These are phyloP conservation scores for Nicotiana knightiana DNA, from an alignment of 257 asterid genomes.

Conservation along the genomic window DNA sequence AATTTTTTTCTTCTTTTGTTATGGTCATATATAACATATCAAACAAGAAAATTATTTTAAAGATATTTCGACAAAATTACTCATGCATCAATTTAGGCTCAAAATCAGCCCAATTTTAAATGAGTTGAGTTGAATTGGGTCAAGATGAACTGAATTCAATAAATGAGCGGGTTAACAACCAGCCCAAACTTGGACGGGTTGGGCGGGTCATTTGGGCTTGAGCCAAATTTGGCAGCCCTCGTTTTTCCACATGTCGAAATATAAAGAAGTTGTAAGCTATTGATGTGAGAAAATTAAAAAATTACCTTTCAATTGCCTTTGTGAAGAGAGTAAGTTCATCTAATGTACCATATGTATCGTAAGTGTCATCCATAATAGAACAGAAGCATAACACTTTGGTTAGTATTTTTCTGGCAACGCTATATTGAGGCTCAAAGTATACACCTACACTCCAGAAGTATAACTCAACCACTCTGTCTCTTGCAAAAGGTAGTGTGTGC, in stretches of 20 bases:
- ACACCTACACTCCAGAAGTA: constrained; percentile 31
- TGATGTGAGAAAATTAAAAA: too few relatives aligned
- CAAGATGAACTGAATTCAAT: too few relatives aligned
- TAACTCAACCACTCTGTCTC: constrained; percentile 39
- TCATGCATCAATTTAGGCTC: too few relatives aligned
- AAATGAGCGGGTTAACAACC: too few relatives aligned
- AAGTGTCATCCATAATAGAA: constrained; percentile 6
- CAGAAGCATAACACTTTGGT: not conserved
- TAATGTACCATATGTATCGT: not conserved
- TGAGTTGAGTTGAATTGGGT: too few relatives aligned
- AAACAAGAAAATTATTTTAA: too few relatives aligned
- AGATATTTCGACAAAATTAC: too few relatives aligned
- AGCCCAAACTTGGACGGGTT: too few relatives aligned
- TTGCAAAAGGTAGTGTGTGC: constrained; percentile 22
- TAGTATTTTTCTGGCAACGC: not conserved
- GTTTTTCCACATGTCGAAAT: not conserved
- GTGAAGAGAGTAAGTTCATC: constrained; percentile 1
- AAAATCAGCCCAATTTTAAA: too few relatives aligned
- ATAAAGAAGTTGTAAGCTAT: not conserved
- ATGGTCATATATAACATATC: too few relatives aligned
- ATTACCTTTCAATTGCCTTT: not conserved
- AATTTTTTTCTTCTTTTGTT: too few relatives aligned
- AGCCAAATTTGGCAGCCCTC: not conserved
- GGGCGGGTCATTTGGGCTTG: too few relatives aligned
- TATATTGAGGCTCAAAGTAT: constrained; percentile 31